These are phyloP conservation scores for Neurospora sp. DNA, from an alignment of 495 filamentous ascomycete species.

Conservation along the genomic window DNA sequence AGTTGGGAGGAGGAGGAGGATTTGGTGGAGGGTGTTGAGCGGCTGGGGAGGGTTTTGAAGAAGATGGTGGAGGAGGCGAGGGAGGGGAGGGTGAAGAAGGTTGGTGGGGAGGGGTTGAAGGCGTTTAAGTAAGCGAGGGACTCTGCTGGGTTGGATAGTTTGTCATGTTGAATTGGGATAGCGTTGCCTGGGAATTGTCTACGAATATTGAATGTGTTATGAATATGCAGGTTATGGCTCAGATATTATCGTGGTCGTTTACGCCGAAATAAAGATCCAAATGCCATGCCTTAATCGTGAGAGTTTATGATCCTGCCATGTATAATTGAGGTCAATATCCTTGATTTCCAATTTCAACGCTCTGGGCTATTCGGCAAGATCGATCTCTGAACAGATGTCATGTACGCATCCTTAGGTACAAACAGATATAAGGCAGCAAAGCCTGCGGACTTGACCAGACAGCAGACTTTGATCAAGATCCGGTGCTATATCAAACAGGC, in stretches of 20 bases:
- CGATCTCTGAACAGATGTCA: too few species aligned
- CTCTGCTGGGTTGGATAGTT: neutral
- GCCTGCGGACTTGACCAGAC: too few species aligned
- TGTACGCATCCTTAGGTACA: too few species aligned
- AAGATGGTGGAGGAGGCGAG: slow-evolving; percentile 2
- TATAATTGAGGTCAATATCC: too few species aligned
- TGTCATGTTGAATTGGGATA: neutral
- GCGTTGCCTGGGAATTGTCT: neutral
- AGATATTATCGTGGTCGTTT: too few species aligned
- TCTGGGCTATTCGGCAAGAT: too few species aligned
- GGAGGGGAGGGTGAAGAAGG: neutral
- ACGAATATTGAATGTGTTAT: neutral
- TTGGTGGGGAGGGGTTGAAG: neutral
- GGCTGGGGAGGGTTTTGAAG: slow-evolving; percentile 43
- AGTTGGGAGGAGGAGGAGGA: slow-evolving; percentile 63
- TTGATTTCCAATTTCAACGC: too few species aligned
- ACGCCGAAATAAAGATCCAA: too few species aligned
- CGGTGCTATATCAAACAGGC: neutral
- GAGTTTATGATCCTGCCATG: too few species aligned
- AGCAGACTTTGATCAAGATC: neutral
- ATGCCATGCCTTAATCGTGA: too few species aligned
- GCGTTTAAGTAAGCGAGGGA: neutral
- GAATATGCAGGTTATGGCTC: too few species aligned
- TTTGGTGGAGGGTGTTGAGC: slow-evolving; percentile 56
- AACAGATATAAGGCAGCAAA: too few species aligned